Conservation (phyloP, 176 grass and related monocot genomes). For the maize (Zea mays) region Zm-B73-REFERENCE-NAM-5.0 NC_050105.1:26257501-26258000, state of each 20-base stretch:
- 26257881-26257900: conserved; percentile 97
- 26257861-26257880: conserved; percentile 93
- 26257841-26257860: conserved; percentile 97
- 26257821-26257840: conserved; percentile 97
- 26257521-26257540: conserved; percentile 6
- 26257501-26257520: conserved; percentile 24
- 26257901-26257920: conserved; percentile 50
- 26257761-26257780: conserved; percentile 44
- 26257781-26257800: conserved; percentile 62
- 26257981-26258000: conserved; percentile 11
- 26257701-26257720: conserved; percentile 8
- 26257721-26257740: conserved; percentile 22
- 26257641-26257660: conserved; percentile 98
- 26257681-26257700: conserved; percentile 68
- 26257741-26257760: conserved; percentile 45
- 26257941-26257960: neutral
- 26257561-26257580: conserved; percentile 44
- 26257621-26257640: conserved; percentile 93
- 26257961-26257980: conserved; percentile 16
- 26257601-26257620: conserved; percentile 74
- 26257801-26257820: conserved; percentile 83
- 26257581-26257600: conserved; percentile 97
- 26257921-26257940: conserved; percentile 2
- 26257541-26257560: conserved; percentile 18
- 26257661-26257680: conserved; percentile 98